Conservation (phyloP, 148 eudicot species). For the Camellia lanceoleosa region DNA sequence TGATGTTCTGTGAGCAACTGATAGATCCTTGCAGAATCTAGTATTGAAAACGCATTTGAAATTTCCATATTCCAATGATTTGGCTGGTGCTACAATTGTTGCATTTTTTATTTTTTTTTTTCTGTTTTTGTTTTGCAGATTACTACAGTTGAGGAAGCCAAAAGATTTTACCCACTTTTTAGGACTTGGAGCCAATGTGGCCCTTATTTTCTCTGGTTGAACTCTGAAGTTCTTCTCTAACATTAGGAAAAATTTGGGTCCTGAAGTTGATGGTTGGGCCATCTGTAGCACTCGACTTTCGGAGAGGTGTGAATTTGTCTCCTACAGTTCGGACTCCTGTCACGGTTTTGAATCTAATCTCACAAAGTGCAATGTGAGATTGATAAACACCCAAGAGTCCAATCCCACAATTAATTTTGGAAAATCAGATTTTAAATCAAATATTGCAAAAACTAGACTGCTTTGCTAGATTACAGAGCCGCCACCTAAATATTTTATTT, state of each 20-base stretch:
- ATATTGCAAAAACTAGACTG: too few relatives aligned
- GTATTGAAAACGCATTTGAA: neutral
- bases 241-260: conserved; percentile 67
- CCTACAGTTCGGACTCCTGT: too few relatives aligned
- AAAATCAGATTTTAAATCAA: too few relatives aligned
- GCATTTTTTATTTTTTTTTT: neutral
- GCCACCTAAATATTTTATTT: too few relatives aligned
- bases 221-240: conserved; percentile 94
- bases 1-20: neutral
- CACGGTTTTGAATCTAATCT: too few relatives aligned
- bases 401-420: too few relatives aligned
- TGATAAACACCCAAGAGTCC: too few relatives aligned
- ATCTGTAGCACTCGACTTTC: conserved; percentile 19
- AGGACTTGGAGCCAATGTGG: conserved; percentile 97
- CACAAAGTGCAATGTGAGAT: too few relatives aligned
- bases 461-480: too few relatives aligned
- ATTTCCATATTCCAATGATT: neutral
- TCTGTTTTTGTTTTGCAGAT: conserved; percentile 44
- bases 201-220: conserved; percentile 95
- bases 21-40: neutral
- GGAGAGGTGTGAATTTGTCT: too few relatives aligned
- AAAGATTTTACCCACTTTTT: conserved; percentile 86
- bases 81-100: neutral
- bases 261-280: conserved; percentile 99
- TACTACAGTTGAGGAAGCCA: conserved; percentile 95